These are phyloP conservation scores for Fragilariopsis cylindrus DNA, from an alignment of 108 stramenopile genomes.

Conservation along the genomic window DNA sequence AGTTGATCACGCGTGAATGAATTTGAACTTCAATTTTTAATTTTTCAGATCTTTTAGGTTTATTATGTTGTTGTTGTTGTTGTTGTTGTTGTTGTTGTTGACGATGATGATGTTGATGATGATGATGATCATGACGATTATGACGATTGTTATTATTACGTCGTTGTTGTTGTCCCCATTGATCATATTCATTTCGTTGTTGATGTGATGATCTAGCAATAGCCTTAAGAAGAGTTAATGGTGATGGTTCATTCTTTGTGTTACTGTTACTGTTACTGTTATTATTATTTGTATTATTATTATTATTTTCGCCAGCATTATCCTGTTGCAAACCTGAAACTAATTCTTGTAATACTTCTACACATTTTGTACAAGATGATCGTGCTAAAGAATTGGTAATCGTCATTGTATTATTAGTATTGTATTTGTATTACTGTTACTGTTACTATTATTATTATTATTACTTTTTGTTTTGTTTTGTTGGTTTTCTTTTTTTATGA, in stretches of 20 bases:
- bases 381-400: not conserved
- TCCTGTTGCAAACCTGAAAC: constrained; percentile 19
- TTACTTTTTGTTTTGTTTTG: not conserved
- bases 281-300: not conserved
- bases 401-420: not conserved
- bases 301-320: not conserved
- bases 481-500: too few species aligned
- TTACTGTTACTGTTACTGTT: not conserved
- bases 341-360: constrained; percentile 29
- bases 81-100: not conserved
- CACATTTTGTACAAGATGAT: constrained; percentile 39
- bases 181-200: not conserved
- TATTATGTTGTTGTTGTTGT: not conserved
- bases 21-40: constrained; percentile 18
- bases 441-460: not conserved
- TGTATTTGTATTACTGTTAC: too few species aligned
- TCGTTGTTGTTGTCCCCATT: not conserved
- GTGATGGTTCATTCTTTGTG: constrained; percentile 19
- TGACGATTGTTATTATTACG: not conserved
- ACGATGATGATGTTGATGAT: not conserved
- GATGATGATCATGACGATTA: not conserved
- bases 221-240: constrained; percentile 34
- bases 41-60: not conserved
- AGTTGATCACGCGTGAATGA: too few species aligned
- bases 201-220: constrained; percentile 15